phyloP scores from a whole-genome alignment of 345 rosid genomes.

The Brassica nigra region DNA sequence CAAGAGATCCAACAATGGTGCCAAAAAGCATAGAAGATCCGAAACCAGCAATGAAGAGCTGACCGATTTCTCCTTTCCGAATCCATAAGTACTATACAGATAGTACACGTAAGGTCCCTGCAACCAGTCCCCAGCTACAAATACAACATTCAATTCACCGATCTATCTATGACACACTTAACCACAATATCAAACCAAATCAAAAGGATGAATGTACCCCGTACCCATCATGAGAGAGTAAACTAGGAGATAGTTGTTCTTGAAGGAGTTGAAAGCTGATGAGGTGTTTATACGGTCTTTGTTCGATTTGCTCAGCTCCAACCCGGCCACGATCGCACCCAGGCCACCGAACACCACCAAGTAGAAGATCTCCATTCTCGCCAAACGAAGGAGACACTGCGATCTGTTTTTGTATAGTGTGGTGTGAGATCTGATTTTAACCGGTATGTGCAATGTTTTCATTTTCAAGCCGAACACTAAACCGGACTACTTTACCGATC shows the following conservation, averaged over 20 bases:
- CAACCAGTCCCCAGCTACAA: constrained; percentile 63
- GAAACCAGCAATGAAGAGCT: constrained; percentile 75
- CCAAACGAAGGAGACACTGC: background rate
- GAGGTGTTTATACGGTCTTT: constrained; percentile 59
- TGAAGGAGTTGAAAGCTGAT: constrained; percentile 68
- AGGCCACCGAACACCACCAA: constrained; percentile 59
- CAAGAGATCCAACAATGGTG: constrained; percentile 77
- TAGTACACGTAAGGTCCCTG: constrained; percentile 83
- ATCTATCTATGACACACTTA: too few relatives aligned
- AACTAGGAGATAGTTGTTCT: constrained; percentile 68
- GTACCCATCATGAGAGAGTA: constrained; percentile 56
- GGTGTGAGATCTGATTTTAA: background rate
- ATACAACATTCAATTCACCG: too few relatives aligned
- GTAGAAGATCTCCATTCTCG: constrained; percentile 65
- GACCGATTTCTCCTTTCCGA: constrained; percentile 68
- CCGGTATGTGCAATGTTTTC: too few relatives aligned
- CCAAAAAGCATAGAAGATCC: constrained; percentile 86
- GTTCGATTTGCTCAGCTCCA: constrained; percentile 65
- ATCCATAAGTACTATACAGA: constrained; percentile 69
- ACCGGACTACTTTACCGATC: too few relatives aligned
- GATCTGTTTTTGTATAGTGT: constrained; percentile 15
- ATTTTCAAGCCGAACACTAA: too few relatives aligned
- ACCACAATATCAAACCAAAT: too few relatives aligned
- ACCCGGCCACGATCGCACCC: constrained; percentile 50
- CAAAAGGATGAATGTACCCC: too few relatives aligned